Evolutionary conservation across 2,329 filamentous ascomycete species (phyloP).

Genomic region (Calonectria pteridis): DNA sequence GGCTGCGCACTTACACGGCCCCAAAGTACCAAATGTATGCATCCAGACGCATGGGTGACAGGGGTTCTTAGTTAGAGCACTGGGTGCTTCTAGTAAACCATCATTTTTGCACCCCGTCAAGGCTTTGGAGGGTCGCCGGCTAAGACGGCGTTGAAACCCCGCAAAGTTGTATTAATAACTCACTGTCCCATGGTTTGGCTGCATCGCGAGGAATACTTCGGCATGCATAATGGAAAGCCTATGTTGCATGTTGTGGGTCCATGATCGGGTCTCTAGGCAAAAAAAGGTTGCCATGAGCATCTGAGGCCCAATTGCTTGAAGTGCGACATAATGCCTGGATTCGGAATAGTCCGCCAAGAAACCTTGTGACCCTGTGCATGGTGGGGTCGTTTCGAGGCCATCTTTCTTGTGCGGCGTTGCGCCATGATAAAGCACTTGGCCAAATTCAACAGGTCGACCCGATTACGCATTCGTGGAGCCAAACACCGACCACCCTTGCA

Average conservation of each 20-base stretch:
- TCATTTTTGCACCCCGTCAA: neutral
- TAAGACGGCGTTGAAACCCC: neutral
- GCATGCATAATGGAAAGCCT: neutral
- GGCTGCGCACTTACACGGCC: conserved; percentile 3
- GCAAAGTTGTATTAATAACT: neutral
- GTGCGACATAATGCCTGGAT: neutral
- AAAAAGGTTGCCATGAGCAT: neutral
- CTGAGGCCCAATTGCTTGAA: neutral
- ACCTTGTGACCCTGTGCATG: neutral
- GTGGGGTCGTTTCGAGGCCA: neutral
- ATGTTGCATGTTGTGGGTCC: neutral
- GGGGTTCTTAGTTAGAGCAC: neutral
- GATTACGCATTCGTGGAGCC: neutral
- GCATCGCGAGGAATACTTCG: neutral
- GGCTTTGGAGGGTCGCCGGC: neutral
- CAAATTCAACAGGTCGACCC: neutral
- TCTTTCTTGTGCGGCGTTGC: neutral
- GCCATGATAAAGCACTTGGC: neutral
- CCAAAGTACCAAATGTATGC: conserved; percentile 14
- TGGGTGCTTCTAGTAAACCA: neutral
- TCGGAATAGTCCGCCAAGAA: neutral
- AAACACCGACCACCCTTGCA: neutral
- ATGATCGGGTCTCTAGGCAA: neutral
- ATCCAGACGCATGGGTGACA: neutral
- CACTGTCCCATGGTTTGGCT: neutral